A percentile compares a stretch with the other conserved stretches of the same genome.
These are phyloP conservation scores for Colletotrichum cordylinicola DNA, from an alignment of 2,329 filamentous ascomycete genomes.

Conservation along the genomic window DNA sequence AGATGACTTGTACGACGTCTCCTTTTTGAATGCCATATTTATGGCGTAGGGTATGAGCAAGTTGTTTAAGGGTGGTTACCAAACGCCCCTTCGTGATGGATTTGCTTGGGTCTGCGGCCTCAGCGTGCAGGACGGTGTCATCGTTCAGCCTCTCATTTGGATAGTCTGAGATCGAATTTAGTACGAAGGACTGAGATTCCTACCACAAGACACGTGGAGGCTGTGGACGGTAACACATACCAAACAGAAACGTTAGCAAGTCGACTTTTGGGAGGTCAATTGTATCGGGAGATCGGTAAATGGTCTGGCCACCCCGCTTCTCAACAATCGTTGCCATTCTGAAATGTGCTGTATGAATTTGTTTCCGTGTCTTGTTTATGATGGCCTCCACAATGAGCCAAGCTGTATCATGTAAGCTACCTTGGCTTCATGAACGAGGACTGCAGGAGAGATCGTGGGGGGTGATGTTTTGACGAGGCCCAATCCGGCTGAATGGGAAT, in stretches of 20 bases:
- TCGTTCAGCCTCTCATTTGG: conserved; percentile 35
- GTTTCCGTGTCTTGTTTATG: not conserved
- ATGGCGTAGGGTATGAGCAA: conserved; percentile 60
- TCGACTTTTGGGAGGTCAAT: conserved; percentile 44
- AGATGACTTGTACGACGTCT: conserved; percentile 62
- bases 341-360: not conserved
- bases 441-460: not conserved
- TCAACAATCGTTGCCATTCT: conserved; percentile 20
- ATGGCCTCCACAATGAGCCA: not conserved
- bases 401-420: not conserved
- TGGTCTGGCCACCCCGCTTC: conserved; percentile 28
- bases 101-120: conserved; percentile 60
- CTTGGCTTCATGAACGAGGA: not conserved
- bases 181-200: not conserved
- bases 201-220: not conserved
- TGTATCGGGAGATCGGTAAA: conserved; percentile 39
- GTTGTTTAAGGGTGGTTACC: conserved; percentile 52
- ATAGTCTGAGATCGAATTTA: not conserved
- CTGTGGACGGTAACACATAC: conserved; percentile 28
- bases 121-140: conserved; percentile 59
- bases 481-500: not conserved
- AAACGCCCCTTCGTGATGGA: conserved; percentile 58
- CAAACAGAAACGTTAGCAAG: conserved; percentile 48
- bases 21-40: conserved; percentile 51
- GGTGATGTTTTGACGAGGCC: not conserved